Conservation (phyloP, 257 asterid species). For the Scutellaria minor region DNA sequence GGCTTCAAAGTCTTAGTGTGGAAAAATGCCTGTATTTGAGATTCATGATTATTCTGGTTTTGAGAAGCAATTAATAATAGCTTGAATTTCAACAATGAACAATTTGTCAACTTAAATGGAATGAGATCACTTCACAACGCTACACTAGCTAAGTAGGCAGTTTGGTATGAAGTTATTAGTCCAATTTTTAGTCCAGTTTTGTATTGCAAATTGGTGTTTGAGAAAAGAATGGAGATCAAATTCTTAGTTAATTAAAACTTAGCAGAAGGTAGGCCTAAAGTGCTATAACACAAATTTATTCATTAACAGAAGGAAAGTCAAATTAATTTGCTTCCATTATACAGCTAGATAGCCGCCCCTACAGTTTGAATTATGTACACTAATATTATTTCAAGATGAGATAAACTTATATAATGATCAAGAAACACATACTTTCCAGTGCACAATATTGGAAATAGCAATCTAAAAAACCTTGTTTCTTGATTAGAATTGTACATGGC, state of each 20-base stretch:
- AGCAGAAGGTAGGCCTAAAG: background rate
- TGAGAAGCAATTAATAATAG: no score
- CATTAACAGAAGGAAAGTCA: constrained; percentile 24
- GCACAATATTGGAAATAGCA: background rate
- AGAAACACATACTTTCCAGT: background rate
- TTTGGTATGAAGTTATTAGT: background rate
- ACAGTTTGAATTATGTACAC: constrained; percentile 15
- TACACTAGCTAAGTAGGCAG: no score
- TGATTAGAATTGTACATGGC: constrained; percentile 33
- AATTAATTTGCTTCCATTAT: background rate
- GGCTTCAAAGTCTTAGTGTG: background rate
- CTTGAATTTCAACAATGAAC: no score
- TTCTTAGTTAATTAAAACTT: background rate
- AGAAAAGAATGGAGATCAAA: no score
- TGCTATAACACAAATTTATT: background rate
- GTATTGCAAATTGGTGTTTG: no score
- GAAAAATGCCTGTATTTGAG: no score
- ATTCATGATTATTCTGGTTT: no score
- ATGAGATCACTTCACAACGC: no score
- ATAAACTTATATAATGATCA: background rate
- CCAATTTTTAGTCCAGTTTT: background rate
- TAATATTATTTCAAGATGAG: background rate
- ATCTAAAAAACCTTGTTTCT: background rate
- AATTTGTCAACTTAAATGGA: no score
- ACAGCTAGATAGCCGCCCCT: background rate